Base-by-base conservation (phyloP, 202 grass and related monocot species). In the Schoenoplectus tabernaemontani region DNA sequence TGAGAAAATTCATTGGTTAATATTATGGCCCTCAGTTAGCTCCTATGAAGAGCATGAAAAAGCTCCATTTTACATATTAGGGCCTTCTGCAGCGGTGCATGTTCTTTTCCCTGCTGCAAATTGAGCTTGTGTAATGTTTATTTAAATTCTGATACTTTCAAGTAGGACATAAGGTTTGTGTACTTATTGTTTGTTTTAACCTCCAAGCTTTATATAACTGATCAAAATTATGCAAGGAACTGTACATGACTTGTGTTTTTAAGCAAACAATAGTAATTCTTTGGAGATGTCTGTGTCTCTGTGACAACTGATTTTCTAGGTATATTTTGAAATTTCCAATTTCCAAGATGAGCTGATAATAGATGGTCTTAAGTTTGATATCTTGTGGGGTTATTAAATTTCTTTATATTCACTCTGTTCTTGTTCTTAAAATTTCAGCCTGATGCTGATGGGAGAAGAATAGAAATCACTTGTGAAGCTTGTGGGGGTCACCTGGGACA, bases 401-500 rank as follows among this genome's bases (percentile, higher is more conserved):
- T 68, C 61, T 57, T 13, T 8, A 34, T 82, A 42, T 58, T 78
- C 34, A 78, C 4, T 51, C 9, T 38, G 17, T 24, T 34, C 7
- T 78, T 68, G 19, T 59, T 50, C 68, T 56, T 37, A 72, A 16
- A 47, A 77, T 76, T 82, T 42, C 85, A 97, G 95, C 53, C 86
- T 42, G 91, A 98, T 86, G 82, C 89, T 61, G 95, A 98, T 77
- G 95, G 91, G 57, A 92, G 86, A 63, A 86, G 91, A 83, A 61
- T 5, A 50, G 91, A 98, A 86, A 92, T 98, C 76, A 98, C 89
- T 28, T 95, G 95, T 79, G 83, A 84, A 41, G 88, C 91, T 11
- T 95, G 95, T 62, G 91, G 78, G 26, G 95, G 95, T 17, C 95
- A 95, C 66, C 59, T 98, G 50, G 95, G 95, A 17, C 95, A 94